Percentiles rank a stretch among this genome's conserved stretches.
phyloP scores from a whole-genome alignment of 495 filamentous ascomycete genomes.

The Lasiosphaeria hispida region DNA sequence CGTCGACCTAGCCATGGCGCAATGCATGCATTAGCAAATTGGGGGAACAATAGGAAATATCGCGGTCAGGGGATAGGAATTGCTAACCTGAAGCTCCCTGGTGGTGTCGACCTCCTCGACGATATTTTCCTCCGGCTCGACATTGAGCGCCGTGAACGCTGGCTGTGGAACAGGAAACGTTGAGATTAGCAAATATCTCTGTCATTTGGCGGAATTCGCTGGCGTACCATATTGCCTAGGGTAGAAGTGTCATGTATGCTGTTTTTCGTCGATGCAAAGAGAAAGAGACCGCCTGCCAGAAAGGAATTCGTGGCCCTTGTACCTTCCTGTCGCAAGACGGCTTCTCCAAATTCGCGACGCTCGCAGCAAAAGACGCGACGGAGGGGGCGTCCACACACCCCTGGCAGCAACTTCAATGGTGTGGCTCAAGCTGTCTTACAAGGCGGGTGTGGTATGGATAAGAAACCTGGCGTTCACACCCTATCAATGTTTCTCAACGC shows the following conservation, averaged over 20 bases:
- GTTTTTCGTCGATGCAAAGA: not conserved
- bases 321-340: too few relatives aligned
- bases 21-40: conserved; percentile 1
- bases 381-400: not conserved
- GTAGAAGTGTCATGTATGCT: not conserved
- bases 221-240: not conserved
- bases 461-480: too few relatives aligned
- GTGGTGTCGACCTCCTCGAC: conserved; percentile 94
- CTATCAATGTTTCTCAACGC: conserved; percentile 1
- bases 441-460: too few relatives aligned
- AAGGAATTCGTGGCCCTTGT: too few relatives aligned
- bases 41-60: not conserved
- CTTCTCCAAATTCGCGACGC: not conserved
- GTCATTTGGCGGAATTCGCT: too few relatives aligned
- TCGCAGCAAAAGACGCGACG: not conserved
- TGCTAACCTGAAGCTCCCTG: conserved; percentile 71
- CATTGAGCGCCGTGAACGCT: conserved; percentile 79
- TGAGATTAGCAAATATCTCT: too few relatives aligned
- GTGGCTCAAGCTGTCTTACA: not conserved
- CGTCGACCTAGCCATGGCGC: conserved; percentile 65
- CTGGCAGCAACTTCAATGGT: not conserved
- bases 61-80: not conserved
- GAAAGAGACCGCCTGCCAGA: too few relatives aligned
- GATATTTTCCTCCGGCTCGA: conserved; percentile 84
- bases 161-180: conserved; percentile 34